Base-by-base conservation (phyloP, 306 rosid species). In the Vigna trinervia region DNA sequence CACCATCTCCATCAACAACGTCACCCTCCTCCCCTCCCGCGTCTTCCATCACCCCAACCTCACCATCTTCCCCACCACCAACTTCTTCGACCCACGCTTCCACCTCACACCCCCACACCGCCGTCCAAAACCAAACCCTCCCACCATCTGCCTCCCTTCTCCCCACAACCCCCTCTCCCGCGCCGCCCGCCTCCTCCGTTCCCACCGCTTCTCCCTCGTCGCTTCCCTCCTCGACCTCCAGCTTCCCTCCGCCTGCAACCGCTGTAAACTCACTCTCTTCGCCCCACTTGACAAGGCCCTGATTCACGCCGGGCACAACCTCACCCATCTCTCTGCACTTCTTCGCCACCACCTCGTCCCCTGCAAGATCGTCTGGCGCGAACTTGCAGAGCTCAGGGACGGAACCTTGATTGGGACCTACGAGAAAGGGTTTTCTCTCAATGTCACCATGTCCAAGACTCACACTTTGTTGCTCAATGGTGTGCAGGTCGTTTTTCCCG, bases 1-100 rank as follows among this genome's bases (percentile, higher is more conserved):
- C 53, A 63, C 10, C 11, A 69, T 89, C 69, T 87, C 93, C 13
- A 58, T 89, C 80, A 91, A 87, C 88, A 87, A 89, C 52, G 82
- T 89, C 9, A 76, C 90, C 39, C 68, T 89, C 36, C 50, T 77
- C 7, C 58, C 57, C 9, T 47, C 69, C 3, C 93, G 88, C 15
- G 28, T 91, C 12, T 87, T 72, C 71, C 77, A 59, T n/a, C 86
- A 89, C 48, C 88, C 79, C n/a, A 69, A 78, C 17, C 77, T 90
- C 46, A 43, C 83, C 11, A 78, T 90, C 69, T 89, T 82, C 56
- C 76, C 75, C 22, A 82, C 74, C 14, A 66, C 79, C 0, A 64
- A 22, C 32, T 82, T 89, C 85, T 84, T 91, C 48, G 71, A 89
- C 73, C 90, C 86, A 0, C 50, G 66, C 11, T 89, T 88, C 66